Base-by-base conservation (phyloP, 2,329 filamentous ascomycete species). In the Diaporthe destruens region DNA sequence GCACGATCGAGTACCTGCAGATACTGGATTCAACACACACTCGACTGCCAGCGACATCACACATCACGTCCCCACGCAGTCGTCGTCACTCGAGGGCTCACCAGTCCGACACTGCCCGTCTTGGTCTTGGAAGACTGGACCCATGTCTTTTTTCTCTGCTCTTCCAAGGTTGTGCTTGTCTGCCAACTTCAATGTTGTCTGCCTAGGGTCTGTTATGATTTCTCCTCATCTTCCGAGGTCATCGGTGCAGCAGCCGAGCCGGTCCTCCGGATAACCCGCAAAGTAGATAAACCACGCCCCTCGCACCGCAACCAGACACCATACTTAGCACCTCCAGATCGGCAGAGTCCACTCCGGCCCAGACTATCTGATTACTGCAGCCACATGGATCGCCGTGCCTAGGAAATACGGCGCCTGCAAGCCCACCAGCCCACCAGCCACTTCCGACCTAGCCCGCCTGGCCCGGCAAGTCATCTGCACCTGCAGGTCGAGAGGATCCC, bases 1-100 rank as follows among this genome's bases (percentile, higher is more conserved):
- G 72, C 72, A 73, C 68, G 53, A 59, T 44, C 20, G 44, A 71
- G 72, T 71, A 73, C 72, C 69, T 73, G 72, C 72, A 73, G 72
- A 73, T 68, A 68, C 68, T 73, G 47, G 69, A 68, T 5, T 3
- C 29, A 29, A 29, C 29, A 29, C 29, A 71, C 16, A 12, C 12
- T 49, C 49, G 25, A 55, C 68, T 39, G 47, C 69, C 34, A n/a
- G 54, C 54, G n/a, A 51, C 67, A 61, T 51, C 29, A 32, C 49
- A n/a, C 44, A 56, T 49, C 23, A 18, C 34, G 6, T 56, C 42
- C 42, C 42, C 42, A 47, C 42, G 42, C 18, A 20, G 6, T 47
- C 18, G 18, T 42, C 39, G 29, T 9, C 6, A n/a, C 39, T 55
- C 34, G 20, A n/a, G 8, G 18, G 42, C 16, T 44, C 16, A 9